A percentile compares a stretch with the other conserved stretches of the same genome.
These are phyloP conservation scores for Daphne laureola DNA, from an alignment of 441 rosid species.

Conservation along the genomic window DNA sequence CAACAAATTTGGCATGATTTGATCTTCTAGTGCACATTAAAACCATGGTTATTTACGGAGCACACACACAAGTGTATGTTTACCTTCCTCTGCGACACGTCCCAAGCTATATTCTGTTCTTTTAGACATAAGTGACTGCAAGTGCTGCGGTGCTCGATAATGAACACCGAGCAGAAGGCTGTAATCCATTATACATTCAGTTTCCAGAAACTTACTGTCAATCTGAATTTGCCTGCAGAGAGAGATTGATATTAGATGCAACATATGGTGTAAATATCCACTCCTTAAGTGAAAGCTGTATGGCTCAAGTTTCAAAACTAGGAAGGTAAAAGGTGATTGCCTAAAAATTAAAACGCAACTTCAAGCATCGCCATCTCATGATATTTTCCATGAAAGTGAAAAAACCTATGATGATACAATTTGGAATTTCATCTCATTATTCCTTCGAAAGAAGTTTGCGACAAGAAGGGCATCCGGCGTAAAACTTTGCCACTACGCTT, in stretches of 20 bases:
- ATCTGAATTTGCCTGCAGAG: constrained; percentile 74
- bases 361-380: no score
- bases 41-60: not conserved
- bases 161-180: constrained; percentile 98
- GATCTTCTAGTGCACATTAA: constrained; percentile 6
- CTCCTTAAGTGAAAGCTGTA: not conserved
- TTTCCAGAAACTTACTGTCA: constrained; percentile 85
- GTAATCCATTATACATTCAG: constrained; percentile 89
- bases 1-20: constrained; percentile 12
- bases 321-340: not conserved
- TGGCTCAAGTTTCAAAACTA: constrained; percentile 6
- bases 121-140: constrained; percentile 40
- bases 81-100: constrained; percentile 89
- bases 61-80: not conserved
- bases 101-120: constrained; percentile 60
- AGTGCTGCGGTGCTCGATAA: constrained; percentile 94
- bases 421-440: no score
- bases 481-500: no score
- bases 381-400: no score
- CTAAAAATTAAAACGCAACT: no score
- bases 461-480: no score
- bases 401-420: no score
- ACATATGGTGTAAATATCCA: not conserved
- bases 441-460: no score
- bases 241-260: constrained; percentile 9